Evolutionary conservation across 2,329 filamentous ascomycete species (phyloP).

Genomic region (Fusarium bactridioides): DNA sequence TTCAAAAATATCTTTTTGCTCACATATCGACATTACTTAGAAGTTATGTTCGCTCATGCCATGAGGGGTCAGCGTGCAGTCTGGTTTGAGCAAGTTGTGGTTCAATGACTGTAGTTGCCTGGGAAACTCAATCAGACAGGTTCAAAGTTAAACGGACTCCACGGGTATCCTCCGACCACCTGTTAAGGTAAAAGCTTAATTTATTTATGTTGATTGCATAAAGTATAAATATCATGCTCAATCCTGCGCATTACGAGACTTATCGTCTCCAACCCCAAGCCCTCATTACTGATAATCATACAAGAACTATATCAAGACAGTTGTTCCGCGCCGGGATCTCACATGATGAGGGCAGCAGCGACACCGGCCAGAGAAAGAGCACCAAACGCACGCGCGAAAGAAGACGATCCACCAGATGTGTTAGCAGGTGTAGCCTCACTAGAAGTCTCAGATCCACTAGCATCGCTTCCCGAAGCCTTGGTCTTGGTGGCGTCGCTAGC

Average conservation of each 20-base stretch:
- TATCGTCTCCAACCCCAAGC: background rate
- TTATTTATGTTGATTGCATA: background rate
- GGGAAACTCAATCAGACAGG: no score
- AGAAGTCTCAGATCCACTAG: background rate
- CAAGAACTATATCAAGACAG: background rate
- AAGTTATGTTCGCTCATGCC: background rate
- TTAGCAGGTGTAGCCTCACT: background rate
- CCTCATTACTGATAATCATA: background rate
- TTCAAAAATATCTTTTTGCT: background rate
- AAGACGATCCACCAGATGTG: background rate
- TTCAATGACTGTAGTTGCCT: background rate
- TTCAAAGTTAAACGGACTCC: background rate
- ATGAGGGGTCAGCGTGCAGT: background rate
- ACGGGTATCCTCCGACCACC: accelerated
- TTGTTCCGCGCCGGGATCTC: background rate
- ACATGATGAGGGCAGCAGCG: background rate
- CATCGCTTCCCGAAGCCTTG: background rate
- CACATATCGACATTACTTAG: no score
- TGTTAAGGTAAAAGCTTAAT: background rate
- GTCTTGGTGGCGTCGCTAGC: background rate
- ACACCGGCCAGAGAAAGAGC: background rate
- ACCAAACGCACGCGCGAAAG: background rate
- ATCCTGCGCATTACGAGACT: background rate
- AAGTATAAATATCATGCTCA: background rate
- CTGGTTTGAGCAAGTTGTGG: background rate